Conservation (phyloP, 176 grass and related monocot genomes). For the Rhynchospora breviuscula region DNA sequence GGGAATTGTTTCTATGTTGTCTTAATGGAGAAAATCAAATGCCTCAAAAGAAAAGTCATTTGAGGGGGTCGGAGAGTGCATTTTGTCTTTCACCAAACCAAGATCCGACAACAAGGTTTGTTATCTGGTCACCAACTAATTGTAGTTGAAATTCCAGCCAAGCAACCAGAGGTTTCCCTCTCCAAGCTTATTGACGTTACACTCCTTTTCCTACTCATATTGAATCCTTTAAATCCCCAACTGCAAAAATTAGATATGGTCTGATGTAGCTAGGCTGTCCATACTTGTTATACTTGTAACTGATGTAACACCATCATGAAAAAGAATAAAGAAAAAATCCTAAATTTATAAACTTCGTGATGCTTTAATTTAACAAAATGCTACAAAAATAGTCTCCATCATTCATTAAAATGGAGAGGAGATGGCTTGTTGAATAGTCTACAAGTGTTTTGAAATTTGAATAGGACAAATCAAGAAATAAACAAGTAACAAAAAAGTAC, state of each 20-base stretch:
- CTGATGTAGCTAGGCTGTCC: neutral
- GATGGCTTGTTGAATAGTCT: neutral
- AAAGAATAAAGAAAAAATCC: neutral
- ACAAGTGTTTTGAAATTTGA: neutral
- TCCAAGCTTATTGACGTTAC: neutral
- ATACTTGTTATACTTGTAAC: neutral
- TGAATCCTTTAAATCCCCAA: neutral
- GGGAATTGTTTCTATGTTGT: neutral
- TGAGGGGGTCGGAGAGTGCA: neutral
- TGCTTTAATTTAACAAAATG: neutral
- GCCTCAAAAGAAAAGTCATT: neutral
- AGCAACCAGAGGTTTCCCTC: neutral
- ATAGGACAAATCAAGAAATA: constrained; percentile 6
- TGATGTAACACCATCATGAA: neutral
- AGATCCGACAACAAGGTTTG: neutral
- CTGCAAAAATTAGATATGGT: neutral
- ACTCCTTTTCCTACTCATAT: too few species aligned
- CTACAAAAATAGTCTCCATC: neutral
- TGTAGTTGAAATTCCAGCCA: constrained; percentile 11
- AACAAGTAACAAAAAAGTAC: neutral
- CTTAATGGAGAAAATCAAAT: constrained; percentile 2
- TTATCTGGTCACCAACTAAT: constrained; percentile 8
- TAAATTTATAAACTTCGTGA: neutral
- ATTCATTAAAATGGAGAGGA: neutral
- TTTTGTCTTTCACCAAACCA: constrained; percentile 3